Percentiles rank a stretch among this genome's conserved stretches.
phyloP scores from a whole-genome alignment of 768 basidiomycete genomes.

The Termitomyces sp. region DNA sequence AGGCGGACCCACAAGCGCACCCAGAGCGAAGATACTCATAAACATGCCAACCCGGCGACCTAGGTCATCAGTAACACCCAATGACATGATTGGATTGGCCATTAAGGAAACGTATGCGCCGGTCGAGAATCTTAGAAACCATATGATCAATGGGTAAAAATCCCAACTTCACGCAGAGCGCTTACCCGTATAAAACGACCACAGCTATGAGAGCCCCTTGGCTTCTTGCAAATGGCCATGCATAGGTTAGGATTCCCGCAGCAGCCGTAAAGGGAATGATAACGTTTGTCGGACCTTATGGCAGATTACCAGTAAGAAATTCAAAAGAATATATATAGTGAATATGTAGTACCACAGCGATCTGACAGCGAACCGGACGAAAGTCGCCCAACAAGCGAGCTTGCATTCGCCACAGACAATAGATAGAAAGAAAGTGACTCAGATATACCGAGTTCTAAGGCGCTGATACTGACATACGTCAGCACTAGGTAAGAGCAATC shows the following conservation, averaged over 20 bases:
- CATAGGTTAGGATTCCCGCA: constrained; percentile 57
- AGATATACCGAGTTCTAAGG: constrained; percentile 44
- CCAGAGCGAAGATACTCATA: constrained; percentile 55
- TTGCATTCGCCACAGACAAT: constrained; percentile 64
- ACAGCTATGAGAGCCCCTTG: constrained; percentile 46
- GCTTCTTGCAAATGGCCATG: constrained; percentile 62
- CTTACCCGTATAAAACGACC: constrained; percentile 61
- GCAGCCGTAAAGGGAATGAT: constrained; percentile 60
- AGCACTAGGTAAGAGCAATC: constrained; percentile 49
- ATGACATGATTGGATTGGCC: constrained; percentile 51
- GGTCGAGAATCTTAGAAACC: constrained; percentile 43
- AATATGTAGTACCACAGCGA: constrained; percentile 37
- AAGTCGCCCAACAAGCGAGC: constrained; percentile 60
- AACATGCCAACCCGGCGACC: constrained; percentile 66
- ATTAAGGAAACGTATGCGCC: constrained; percentile 61
- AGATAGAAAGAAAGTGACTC: constrained; percentile 57
- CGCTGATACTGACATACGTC: constrained; percentile 63
- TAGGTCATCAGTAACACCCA: constrained; percentile 58
- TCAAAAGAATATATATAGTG: not conserved
- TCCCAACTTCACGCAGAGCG: not conserved
- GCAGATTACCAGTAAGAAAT: not conserved
- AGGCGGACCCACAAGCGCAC: constrained; percentile 66
- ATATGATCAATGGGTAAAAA: not conserved
- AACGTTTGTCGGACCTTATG: constrained; percentile 59
- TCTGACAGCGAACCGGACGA: constrained; percentile 52